Evolutionary conservation across 2,329 filamentous ascomycete genomes (phyloP).

Genomic region (Cryphonectria carpinicola): DNA sequence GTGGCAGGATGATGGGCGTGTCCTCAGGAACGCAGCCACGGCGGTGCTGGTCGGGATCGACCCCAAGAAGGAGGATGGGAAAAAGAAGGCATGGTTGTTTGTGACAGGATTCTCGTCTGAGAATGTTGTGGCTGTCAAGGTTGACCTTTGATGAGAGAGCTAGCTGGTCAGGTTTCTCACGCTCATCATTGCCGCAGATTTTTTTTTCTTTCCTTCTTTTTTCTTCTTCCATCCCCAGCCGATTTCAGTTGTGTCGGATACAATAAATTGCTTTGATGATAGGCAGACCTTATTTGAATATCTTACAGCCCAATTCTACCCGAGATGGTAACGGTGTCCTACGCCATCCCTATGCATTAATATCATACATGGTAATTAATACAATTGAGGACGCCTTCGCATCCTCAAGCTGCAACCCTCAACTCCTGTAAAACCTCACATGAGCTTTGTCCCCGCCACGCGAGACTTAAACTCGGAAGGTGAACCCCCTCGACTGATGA

Average conservation of each 20-base stretch:
- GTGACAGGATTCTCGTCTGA: conserved; percentile 58
- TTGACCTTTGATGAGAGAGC: conserved; percentile 46
- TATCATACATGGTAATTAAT: not conserved
- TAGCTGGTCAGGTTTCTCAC: not conserved
- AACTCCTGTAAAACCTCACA: not conserved
- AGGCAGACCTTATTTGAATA: not conserved
- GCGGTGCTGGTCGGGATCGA: conserved; percentile 59
- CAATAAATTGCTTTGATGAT: not conserved
- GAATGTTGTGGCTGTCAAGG: conserved; percentile 54
- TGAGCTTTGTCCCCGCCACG: too few relatives aligned
- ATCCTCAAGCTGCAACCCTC: not conserved
- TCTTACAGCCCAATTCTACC: not conserved
- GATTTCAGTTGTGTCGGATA: not conserved
- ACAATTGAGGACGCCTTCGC: not conserved
- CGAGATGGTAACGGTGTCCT: not conserved
- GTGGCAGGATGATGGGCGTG: conserved; percentile 60
- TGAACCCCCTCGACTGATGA: conserved; percentile 12
- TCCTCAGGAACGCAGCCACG: conserved; percentile 53
- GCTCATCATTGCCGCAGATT: too few relatives aligned
- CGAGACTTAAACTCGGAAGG: not conserved
- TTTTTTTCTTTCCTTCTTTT: not conserved
- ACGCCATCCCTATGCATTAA: not conserved
- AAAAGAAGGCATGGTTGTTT: conserved; percentile 60
- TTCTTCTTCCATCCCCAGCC: too few relatives aligned
- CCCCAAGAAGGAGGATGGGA: conserved; percentile 46